A percentile compares a stretch with the other conserved stretches of the same genome.
Conservation (phyloP, 2,329 filamentous ascomycete genomes). For the Metarhizium humberi region DNA sequence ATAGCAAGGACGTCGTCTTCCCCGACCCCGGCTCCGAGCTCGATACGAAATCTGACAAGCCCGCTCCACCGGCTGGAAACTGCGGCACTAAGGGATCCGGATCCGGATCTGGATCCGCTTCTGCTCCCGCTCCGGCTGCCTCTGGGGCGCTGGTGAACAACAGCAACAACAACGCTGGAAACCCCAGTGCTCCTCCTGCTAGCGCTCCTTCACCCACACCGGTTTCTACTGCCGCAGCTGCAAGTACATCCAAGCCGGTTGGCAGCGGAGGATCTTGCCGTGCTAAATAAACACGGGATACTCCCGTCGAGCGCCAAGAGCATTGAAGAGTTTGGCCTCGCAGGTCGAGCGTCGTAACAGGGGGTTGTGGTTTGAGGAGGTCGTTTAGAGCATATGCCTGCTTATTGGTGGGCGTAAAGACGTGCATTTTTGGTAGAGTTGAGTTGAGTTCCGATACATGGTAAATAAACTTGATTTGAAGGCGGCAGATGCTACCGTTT, state of each 20-base stretch:
- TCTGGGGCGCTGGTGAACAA: background rate
- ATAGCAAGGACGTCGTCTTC: constrained; percentile 51
- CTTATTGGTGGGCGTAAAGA: too few species aligned
- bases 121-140: background rate
- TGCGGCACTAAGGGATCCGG: constrained; percentile 12
- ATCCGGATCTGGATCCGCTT: background rate
- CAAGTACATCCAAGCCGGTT: background rate
- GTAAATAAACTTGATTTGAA: too few species aligned
- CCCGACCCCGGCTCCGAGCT: constrained; percentile 55
- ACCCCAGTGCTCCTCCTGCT: background rate
- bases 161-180: background rate
- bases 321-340: background rate
- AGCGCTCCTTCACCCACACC: background rate
- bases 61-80: constrained; percentile 24
- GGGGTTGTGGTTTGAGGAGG: background rate
- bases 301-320: background rate
- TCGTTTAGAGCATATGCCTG: too few species aligned
- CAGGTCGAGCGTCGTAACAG: background rate
- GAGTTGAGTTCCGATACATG: too few species aligned
- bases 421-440: too few species aligned
- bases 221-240: background rate
- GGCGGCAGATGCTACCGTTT: too few species aligned
- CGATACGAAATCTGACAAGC: constrained; percentile 24
- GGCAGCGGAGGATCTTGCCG: background rate
- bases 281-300: background rate